Evolutionary conservation across 192 early-diverging fungal genomes (phyloP).

Genomic region (Podila minutissima): DNA sequence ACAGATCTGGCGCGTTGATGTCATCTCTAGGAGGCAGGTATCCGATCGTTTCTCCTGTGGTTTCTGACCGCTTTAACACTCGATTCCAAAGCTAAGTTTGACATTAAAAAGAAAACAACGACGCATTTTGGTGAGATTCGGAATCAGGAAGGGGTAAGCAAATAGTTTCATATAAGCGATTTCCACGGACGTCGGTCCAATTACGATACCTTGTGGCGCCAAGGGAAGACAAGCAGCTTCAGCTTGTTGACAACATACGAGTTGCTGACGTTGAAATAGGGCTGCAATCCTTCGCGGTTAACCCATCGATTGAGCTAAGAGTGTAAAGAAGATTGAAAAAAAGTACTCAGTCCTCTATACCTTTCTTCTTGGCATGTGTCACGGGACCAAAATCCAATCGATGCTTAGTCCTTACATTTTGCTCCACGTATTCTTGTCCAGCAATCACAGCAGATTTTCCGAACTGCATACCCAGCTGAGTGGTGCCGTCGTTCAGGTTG

Average conservation of each 20-base stretch:
- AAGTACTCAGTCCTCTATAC: constrained; percentile 6
- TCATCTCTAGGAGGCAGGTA: constrained; percentile 90
- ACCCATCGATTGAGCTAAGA: constrained; percentile 82
- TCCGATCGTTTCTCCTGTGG: constrained; percentile 80
- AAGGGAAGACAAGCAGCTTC: constrained; percentile 87
- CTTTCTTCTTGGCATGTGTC: background rate
- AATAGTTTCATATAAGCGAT: background rate
- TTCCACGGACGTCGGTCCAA: background rate
- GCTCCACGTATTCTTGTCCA: constrained; percentile 87
- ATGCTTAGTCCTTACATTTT: constrained; percentile 74
- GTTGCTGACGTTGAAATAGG: constrained; percentile 97
- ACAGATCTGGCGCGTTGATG: constrained; percentile 94
- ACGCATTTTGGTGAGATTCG: background rate
- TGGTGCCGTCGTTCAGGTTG: constrained; percentile 73
- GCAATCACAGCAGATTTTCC: constrained; percentile 84
- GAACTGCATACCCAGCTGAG: constrained; percentile 96
- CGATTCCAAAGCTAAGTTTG: constrained; percentile 77
- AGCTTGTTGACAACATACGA: constrained; percentile 93
- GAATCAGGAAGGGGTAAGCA: background rate
- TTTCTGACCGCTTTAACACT: constrained; percentile 76
- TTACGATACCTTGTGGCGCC: constrained; percentile 75
- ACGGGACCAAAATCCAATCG: background rate
- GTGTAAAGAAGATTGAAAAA: background rate
- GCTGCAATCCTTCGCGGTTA: constrained; percentile 85
- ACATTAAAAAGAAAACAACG: background rate